Percentiles rank a stretch among this genome's conserved stretches.
phyloP scores from a whole-genome alignment of 257 asterid genomes.

The Solanum paucissectum region DNA sequence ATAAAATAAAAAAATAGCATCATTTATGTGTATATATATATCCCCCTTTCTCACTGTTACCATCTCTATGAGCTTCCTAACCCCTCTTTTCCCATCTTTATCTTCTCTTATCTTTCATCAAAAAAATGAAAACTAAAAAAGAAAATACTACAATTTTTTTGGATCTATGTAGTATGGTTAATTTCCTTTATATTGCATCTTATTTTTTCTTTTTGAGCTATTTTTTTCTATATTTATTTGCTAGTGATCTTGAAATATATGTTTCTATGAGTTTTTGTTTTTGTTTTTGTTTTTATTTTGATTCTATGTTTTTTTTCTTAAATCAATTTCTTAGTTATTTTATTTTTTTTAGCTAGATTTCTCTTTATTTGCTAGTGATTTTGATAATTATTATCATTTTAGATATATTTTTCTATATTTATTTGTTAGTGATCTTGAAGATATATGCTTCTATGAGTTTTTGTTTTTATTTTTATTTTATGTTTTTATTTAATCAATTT shows the following conservation, averaged over 20 bases:
- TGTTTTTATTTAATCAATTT: not conserved
- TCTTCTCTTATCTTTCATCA: not conserved
- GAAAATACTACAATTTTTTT: not conserved
- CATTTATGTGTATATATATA: not conserved
- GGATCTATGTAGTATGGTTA: not conserved
- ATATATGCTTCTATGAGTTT: not conserved
- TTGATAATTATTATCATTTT: not conserved
- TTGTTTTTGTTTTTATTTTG: not conserved
- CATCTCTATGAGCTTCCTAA: conserved; percentile 1
- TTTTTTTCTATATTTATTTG: not conserved
- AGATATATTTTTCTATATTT: not conserved
- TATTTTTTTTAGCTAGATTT: not conserved
- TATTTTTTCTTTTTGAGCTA: not conserved
- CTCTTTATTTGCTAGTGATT: not conserved
- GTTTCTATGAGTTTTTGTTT: not conserved
- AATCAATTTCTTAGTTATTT: not conserved
- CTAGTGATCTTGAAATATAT: not conserved
- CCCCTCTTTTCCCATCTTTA: not conserved
- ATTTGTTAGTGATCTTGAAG: not conserved
- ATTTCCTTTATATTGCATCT: not conserved
- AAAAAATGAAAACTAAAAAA: not conserved
- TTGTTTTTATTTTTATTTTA: not conserved
- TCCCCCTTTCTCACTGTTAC: conserved; percentile 1
- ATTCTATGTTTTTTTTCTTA: not conserved
- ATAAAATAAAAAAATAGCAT: not conserved